Evolutionary conservation across 345 rosid species (phyloP).

Genomic region (Arabidopsis suecica): DNA sequence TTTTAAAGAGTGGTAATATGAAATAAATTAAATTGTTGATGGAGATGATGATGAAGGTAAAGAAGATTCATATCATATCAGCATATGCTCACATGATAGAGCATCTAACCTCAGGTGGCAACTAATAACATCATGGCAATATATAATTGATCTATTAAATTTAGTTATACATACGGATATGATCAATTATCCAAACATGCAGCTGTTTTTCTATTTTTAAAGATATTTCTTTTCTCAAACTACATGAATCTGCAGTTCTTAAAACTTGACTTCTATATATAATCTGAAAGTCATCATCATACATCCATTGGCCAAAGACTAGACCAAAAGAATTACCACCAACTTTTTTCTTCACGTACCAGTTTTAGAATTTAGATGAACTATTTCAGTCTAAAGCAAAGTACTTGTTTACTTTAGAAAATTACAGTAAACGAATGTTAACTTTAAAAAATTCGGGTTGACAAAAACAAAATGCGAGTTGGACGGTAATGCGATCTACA

Average conservation of each 20-base stretch:
- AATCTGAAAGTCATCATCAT: neutral
- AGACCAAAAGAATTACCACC: neutral
- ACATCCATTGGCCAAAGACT: neutral
- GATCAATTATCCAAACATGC: slow-evolving; percentile 23
- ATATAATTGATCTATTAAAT: slow-evolving; percentile 3
- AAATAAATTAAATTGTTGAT: neutral
- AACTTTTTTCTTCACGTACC: neutral
- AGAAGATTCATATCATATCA: slow-evolving; percentile 21
- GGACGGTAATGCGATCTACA: slow-evolving; percentile 41
- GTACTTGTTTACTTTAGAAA: neutral
- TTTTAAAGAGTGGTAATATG: slow-evolving; percentile 5
- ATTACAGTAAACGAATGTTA: neutral
- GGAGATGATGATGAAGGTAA: slow-evolving; percentile 11
- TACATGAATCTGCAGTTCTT: neutral
- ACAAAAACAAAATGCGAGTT: slow-evolving; percentile 5
- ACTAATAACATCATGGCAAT: slow-evolving; percentile 21
- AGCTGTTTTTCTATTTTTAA: neutral
- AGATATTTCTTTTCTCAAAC: neutral
- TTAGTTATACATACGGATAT: neutral
- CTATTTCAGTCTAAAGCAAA: neutral
- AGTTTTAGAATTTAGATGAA: neutral
- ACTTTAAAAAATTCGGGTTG: neutral
- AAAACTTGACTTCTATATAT: neutral
- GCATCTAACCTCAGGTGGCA: slow-evolving; percentile 40
- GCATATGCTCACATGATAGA: slow-evolving; percentile 36